Evolutionary conservation across 192 early-diverging fungal genomes (phyloP).

Genomic region (Backusella tarrabulga): DNA sequence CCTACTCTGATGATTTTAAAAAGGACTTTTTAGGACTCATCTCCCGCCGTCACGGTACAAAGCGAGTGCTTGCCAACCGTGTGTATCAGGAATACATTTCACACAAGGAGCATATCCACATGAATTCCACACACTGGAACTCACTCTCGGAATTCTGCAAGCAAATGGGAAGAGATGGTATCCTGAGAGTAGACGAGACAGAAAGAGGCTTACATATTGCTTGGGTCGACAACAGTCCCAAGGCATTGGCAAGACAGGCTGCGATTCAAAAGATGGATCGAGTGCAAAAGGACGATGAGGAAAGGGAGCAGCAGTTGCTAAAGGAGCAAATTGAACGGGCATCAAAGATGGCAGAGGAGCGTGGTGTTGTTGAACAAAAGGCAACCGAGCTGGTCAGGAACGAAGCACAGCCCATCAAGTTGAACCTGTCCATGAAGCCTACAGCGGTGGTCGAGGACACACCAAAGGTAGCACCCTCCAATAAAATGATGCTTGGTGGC

Average conservation of each 20-base stretch:
- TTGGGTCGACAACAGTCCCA: constrained; percentile 91
- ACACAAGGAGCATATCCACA: constrained; percentile 90
- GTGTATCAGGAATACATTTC: constrained; percentile 97
- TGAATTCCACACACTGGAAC: constrained; percentile 94
- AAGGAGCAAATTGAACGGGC: constrained; percentile 85
- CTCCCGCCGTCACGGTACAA: constrained; percentile 76
- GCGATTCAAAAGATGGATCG: constrained; percentile 80
- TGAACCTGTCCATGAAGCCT: constrained; percentile 59
- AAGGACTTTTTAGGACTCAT: constrained; percentile 81
- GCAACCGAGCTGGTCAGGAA: constrained; percentile 64
- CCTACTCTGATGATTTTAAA: constrained; percentile 82
- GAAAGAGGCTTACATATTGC: constrained; percentile 87
- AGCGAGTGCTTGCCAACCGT: constrained; percentile 86
- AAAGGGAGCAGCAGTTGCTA: constrained; percentile 73
- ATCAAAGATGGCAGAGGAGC: constrained; percentile 41
- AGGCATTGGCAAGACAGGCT: constrained; percentile 79
- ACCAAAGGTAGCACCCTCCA: constrained; percentile 18
- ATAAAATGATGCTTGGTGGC: constrained; percentile 28
- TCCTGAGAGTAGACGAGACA: constrained; percentile 85
- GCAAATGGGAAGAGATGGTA: constrained; percentile 81
- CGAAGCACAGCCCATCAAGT: constrained; percentile 69
- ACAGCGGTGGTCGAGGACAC: constrained; percentile 16
- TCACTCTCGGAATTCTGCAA: constrained; percentile 88
- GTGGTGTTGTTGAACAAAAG: constrained; percentile 22
- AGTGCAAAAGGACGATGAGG: constrained; percentile 82